phyloP scores from a whole-genome alignment of 495 filamentous ascomycete species.

The Penicillium cinerascens region DNA sequence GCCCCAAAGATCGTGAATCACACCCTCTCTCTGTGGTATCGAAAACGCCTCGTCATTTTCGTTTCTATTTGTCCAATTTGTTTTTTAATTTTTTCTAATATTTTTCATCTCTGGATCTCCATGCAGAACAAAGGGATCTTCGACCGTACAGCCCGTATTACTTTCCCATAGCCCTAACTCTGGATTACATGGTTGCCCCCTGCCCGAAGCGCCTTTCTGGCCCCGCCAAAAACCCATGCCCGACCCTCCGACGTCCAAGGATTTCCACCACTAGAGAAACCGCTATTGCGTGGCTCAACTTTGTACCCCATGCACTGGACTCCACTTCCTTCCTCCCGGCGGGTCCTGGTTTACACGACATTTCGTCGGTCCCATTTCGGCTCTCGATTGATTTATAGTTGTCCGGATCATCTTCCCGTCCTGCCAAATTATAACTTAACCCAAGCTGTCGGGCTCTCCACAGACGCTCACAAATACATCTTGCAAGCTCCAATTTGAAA shows the following conservation, averaged over 20 bases:
- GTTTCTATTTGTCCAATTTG: too few relatives aligned
- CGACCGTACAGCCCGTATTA: not conserved
- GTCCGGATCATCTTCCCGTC: conserved; percentile 32
- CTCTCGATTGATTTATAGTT: conserved; percentile 26
- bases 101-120: not conserved
- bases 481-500: not conserved
- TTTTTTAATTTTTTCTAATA: not conserved
- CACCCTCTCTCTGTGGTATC: not conserved
- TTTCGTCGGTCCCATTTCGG: conserved; percentile 23
- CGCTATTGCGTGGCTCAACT: conserved; percentile 18
- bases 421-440: conserved; percentile 46
- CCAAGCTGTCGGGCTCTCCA: conserved; percentile 40
- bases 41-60: not conserved
- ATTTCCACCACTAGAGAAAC: not conserved
- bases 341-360: conserved; percentile 11
- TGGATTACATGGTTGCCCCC: conserved; percentile 2
- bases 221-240: conserved; percentile 9
- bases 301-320: conserved; percentile 16
- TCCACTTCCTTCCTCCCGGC: conserved; percentile 17
- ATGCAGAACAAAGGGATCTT: not conserved
- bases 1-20: conserved; percentile 1
- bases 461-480: not conserved
- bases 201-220: conserved; percentile 8
- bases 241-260: conserved; percentile 14
- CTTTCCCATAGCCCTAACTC: not conserved